A percentile compares a stretch with the other conserved stretches of the same genome.
These are phyloP conservation scores for Cutaneotrichosporon spelunceum DNA, from an alignment of 1,284 basidiomycete species.

Conservation along the genomic window DNA sequence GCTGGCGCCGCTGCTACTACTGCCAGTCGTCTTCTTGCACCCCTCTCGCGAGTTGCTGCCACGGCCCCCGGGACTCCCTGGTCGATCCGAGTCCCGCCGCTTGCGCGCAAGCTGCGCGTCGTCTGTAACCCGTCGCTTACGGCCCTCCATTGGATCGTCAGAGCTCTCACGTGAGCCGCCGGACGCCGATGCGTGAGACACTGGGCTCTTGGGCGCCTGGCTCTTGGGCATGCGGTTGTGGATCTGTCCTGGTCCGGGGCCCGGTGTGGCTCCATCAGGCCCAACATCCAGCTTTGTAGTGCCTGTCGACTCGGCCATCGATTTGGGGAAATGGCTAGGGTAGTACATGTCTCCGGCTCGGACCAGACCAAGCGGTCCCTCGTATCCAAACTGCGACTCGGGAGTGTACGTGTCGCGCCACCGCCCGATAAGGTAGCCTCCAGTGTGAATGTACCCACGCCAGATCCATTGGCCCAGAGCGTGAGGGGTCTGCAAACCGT, in stretches of 20 bases:
- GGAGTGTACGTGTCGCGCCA: conserved; percentile 51
- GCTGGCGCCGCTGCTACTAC: background rate
- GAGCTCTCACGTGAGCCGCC: background rate
- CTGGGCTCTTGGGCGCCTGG: background rate
- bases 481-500: conserved; percentile 23
- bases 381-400: conserved; percentile 39
- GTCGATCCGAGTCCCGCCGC: background rate
- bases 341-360: conserved; percentile 43
- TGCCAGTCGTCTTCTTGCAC: background rate
- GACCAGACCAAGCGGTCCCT: conserved; percentile 43
- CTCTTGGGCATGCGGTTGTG: background rate
- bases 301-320: conserved; percentile 21
- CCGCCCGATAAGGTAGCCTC: conserved; percentile 44
- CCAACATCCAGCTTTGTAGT: conserved; percentile 3
- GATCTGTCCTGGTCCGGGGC: background rate
- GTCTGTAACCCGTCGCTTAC: background rate
- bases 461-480: conserved; percentile 47
- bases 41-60: background rate
- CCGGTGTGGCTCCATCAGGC: background rate
- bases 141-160: conserved; percentile 9
- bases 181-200: background rate
- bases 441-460: conserved; percentile 49
- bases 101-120: background rate
- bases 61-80: background rate
- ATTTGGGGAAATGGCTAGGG: conserved; percentile 36